Base-by-base conservation (phyloP, 2,329 filamentous ascomycete genomes). In the Microascus cirrosus region DNA sequence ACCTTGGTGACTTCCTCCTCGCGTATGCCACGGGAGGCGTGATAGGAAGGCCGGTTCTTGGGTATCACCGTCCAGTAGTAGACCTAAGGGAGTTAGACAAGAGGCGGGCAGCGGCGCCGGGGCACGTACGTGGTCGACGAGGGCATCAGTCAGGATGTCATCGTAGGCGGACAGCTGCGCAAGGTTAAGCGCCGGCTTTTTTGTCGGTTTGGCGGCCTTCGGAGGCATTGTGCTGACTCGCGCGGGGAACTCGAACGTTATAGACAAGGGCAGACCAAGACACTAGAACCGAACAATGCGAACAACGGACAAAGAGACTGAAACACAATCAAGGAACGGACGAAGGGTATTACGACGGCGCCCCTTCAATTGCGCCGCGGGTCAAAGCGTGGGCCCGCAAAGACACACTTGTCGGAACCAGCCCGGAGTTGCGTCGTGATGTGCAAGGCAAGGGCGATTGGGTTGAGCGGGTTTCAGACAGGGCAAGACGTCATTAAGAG, bases 51-150 rank as follows among this genome's bases (percentile, higher is more conserved):
- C 61, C 89, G 86, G 67, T 97, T 96, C 73, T 99, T 99, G 62
- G 93, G 92, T 60, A 96, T 96, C 3, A 83, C 89, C 6, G 93
- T 93, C 93, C 94, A 97, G 77, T 94, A 99, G 72, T 89, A 96
- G 11, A 90, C 87, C 93, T 96, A 64, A 60, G 54, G 60, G 67
- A 60, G 39, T 48, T 32, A 8, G 53, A 42, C 22, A 34, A 28
- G 54, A 42, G 42, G 35, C 32, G 13, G 32, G 20, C 24, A 36
- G n/a, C 24, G 36, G 52, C 7, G 18, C 13, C 13, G 22, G 18
- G 42, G 42, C n/a, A 80, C 88, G 74, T 81, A 96, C 93, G 75
- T 93, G 90, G 73, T 99, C 94, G 61, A 99, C 86, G 57, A 99
- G 84, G 64, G 90, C 89, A 80, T 99, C 94, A 8, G 94, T 99